A percentile compares a stretch with the other conserved stretches of the same genome.
phyloP scores from a whole-genome alignment of 352 stramenopile genomes.

The Globisporangium perplexum region DNA sequence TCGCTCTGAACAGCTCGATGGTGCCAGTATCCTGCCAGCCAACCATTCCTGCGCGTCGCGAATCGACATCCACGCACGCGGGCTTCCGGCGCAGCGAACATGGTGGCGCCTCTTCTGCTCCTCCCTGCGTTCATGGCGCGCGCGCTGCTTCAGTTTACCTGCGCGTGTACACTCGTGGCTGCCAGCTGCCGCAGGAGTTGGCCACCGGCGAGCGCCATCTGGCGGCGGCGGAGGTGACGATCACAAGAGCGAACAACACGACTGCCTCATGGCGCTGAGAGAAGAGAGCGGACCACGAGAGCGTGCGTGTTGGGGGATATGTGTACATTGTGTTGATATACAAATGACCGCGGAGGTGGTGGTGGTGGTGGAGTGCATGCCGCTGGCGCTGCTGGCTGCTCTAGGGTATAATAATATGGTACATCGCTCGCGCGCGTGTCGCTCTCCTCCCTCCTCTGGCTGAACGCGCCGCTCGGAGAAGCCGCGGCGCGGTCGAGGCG shows the following conservation, averaged over 20 bases:
- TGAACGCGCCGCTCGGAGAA: too few species aligned
- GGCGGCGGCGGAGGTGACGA: not conserved
- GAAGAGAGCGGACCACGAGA: not conserved
- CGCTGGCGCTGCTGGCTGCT: not conserved
- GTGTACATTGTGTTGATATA: conserved; percentile 1
- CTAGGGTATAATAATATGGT: conserved; percentile 51
- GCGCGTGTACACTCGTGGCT: not conserved
- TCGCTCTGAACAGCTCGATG: too few species aligned
- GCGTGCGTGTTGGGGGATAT: not conserved
- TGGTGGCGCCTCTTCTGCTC: too few species aligned
- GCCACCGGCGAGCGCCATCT: not conserved
- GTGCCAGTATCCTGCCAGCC: too few species aligned
- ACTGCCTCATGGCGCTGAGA: not conserved
- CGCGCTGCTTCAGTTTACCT: too few species aligned
- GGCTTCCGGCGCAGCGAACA: too few species aligned
- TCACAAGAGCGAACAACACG: not conserved
- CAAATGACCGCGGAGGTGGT: not conserved
- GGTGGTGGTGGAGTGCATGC: too few species aligned
- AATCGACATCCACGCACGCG: too few species aligned
- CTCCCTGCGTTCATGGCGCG: too few species aligned
- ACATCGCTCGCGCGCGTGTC: conserved; percentile 16
- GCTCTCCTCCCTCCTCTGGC: too few species aligned
- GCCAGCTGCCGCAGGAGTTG: too few species aligned
- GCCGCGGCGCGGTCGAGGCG: not conserved
- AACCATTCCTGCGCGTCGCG: too few species aligned